Conservation (phyloP, 148 eudicot species). For the Vaccinium darrowii region DNA sequence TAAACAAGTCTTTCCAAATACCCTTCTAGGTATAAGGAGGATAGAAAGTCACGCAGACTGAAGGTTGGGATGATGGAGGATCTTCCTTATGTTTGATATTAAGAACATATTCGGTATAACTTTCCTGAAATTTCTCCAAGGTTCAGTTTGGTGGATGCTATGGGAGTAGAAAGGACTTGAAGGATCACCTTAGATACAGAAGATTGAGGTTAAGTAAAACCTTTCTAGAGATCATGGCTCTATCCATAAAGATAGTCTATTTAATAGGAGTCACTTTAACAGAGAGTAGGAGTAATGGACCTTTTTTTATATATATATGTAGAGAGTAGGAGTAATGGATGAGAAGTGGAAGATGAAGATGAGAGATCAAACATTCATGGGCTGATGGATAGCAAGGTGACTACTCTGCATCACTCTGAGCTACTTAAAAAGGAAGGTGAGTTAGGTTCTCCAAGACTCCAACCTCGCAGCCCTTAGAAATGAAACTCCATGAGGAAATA, state of each 20-base stretch:
- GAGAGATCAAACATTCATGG: background rate
- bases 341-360: background rate
- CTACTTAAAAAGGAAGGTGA: background rate
- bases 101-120: background rate
- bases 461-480: background rate
- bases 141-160: background rate
- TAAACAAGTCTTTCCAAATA: background rate
- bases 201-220: background rate
- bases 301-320: too few relatives aligned
- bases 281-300: background rate
- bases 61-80: background rate
- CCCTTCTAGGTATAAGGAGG: background rate
- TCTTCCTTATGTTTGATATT: background rate
- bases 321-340: background rate
- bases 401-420: background rate
- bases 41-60: background rate
- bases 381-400: background rate
- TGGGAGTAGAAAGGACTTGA: background rate
- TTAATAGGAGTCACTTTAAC: background rate
- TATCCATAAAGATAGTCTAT: background rate
- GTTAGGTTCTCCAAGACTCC: background rate
- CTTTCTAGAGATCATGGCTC: background rate
- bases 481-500: background rate
- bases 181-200: background rate
- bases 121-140: background rate